Percentiles rank a stretch among this genome's conserved stretches.
Conservation (phyloP, 768 basidiomycete species). For the Rhodotorula babjevae region DNA sequence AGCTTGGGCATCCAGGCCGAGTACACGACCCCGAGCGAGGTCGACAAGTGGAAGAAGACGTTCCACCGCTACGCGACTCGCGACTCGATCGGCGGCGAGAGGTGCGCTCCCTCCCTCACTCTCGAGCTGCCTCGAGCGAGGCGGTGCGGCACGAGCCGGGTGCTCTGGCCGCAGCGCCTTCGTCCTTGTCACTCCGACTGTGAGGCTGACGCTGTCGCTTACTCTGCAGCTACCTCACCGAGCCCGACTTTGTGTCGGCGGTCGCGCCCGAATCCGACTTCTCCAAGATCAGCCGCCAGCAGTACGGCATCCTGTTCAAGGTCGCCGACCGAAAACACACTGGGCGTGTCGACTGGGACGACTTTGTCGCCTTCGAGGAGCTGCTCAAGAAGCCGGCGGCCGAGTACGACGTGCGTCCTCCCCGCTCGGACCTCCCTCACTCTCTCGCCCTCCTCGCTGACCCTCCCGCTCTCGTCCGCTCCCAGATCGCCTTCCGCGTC, state of each 20-base stretch:
- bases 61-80: slow-evolving; percentile 31
- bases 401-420: slow-evolving; percentile 56
- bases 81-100: slow-evolving; percentile 29
- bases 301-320: slow-evolving; percentile 83
- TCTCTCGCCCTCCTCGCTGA: neutral
- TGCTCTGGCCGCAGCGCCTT: neutral
- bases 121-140: neutral
- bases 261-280: slow-evolving; percentile 84
- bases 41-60: slow-evolving; percentile 31
- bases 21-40: slow-evolving; percentile 8
- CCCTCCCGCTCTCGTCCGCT: neutral
- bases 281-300: slow-evolving; percentile 75
- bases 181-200: too few relatives aligned
- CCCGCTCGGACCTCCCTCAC: neutral
- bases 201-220: too few relatives aligned
- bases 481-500: slow-evolving; percentile 36
- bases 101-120: slow-evolving; percentile 14
- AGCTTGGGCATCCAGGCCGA: neutral
- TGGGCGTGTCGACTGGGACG: slow-evolving; percentile 84
- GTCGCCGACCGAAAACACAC: slow-evolving; percentile 75
- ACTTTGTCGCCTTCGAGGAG: slow-evolving; percentile 93
- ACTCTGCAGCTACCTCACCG: slow-evolving; percentile 69
- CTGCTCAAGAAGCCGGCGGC: slow-evolving; percentile 89
- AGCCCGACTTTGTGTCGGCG: slow-evolving; percentile 86
- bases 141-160: neutral